Percentiles rank a stretch among this genome's conserved stretches.
Evolutionary conservation across 768 basidiomycete genomes (phyloP).

Genomic region (Arthromyces matolae): DNA sequence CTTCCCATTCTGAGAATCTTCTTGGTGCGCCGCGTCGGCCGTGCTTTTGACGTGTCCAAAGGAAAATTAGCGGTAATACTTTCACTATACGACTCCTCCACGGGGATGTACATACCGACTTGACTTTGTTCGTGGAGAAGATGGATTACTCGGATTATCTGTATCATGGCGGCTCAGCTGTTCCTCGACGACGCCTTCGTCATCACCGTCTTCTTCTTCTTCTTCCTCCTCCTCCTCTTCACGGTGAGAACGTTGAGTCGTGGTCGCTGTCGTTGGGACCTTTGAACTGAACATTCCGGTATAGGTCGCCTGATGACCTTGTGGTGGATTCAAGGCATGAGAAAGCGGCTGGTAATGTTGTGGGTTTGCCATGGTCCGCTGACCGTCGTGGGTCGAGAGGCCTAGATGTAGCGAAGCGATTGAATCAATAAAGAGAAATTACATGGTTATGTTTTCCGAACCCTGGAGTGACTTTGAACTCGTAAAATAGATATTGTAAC

Average conservation of each 20-base stretch:
- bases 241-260: conserved; percentile 19
- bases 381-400: neutral
- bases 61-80: conserved; percentile 9
- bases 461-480: conserved; percentile 6
- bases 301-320: conserved; percentile 24
- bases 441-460: conserved; percentile 14
- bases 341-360: conserved; percentile 81
- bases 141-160: conserved; percentile 35
- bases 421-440: neutral
- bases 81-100: conserved; percentile 1
- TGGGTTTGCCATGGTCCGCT: conserved; percentile 54
- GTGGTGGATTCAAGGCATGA: conserved; percentile 68
- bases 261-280: conserved; percentile 11
- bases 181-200: conserved; percentile 69
- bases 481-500: conserved; percentile 9
- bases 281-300: conserved; percentile 24
- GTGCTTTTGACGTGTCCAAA: conserved; percentile 17
- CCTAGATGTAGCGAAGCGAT: conserved; percentile 8
- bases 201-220: conserved; percentile 67
- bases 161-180: conserved; percentile 52
- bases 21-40: conserved; percentile 18
- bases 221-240: conserved; percentile 53
- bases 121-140: conserved; percentile 33
- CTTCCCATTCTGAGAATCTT: conserved; percentile 41
- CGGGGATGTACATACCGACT: conserved; percentile 23